Base-by-base conservation (phyloP, 1,284 basidiomycete species). In the Xerocomus minutiporus region DNA sequence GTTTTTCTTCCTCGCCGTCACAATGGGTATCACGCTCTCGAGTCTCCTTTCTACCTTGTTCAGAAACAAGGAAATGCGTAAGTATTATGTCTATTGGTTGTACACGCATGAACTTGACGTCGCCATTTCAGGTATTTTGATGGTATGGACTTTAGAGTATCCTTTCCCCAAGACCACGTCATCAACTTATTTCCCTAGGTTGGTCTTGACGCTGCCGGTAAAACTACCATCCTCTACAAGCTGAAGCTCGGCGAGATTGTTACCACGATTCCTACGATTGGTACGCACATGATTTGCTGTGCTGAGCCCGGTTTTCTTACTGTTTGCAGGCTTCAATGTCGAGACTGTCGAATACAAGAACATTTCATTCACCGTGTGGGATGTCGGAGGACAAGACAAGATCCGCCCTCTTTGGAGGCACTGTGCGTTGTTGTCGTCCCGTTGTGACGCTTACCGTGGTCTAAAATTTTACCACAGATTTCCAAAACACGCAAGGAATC, bases 401-500 rank as follows among this genome's bases (percentile, higher is more conserved):
- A 90, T 90, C 64, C 80, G 89, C 68, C 89, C 89, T 60, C 80
- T 99, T 66, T 99, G 96, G 96, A 94, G 96, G 84, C 96, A 99
- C 81, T 99, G 95, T 96, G 70, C 66, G 84, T 79, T 53, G 51
- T 34, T 11, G 29, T 56, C 59, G 20, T 20, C 20, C 56, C 57
- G 3, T 2, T 8, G 54, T 57, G 9, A 52, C 55, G 72, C 73
- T 52, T 25, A n/a, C 17, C 11, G n/a, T 20, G 4, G 38, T 48
- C 61, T 58, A 52, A 63, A 46, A 38, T 43, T 51, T 29, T 46
- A 50, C 39, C 54, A 29, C 61, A 97, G 96, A 99, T 81, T 99
- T 97, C 93, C 97, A 99, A 78, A 99, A 99, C 82, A 99, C 97
- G 46, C 97, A 99, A 78, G 97, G 96, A 63, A 98, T 99, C 78